Conservation (phyloP, 2,329 filamentous ascomycete genomes). For the Penicillium italicum region DNA sequence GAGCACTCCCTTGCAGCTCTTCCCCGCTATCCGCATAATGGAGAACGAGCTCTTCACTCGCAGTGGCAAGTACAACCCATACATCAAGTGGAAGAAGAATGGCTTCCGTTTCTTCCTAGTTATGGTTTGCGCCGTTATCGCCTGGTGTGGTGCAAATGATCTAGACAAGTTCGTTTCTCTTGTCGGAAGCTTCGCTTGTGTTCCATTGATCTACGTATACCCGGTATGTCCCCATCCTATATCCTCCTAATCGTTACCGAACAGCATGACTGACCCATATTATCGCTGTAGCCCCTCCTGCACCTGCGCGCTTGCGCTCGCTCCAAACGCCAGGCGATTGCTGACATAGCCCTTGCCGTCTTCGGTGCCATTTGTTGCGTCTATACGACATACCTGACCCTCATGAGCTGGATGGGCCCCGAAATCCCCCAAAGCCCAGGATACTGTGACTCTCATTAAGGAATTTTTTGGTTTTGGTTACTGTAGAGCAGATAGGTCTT, state of each 20-base stretch:
- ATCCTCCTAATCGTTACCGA: neutral
- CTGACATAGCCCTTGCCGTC: constrained; percentile 72
- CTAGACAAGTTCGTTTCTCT: constrained; percentile 96
- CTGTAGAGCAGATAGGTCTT: constrained; percentile 2
- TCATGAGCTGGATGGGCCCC: constrained; percentile 77
- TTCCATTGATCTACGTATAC: constrained; percentile 95
- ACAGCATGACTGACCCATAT: neutral
- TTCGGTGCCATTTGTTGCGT: constrained; percentile 85
- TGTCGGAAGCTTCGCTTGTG: constrained; percentile 95
- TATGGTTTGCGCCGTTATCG: constrained; percentile 76
- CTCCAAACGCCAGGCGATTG: constrained; percentile 61
- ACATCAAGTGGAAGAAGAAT: constrained; percentile 99
- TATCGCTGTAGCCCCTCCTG: constrained; percentile 76
- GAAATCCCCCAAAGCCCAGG: constrained; percentile 53
- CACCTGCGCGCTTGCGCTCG: constrained; percentile 79
- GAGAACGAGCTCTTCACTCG: constrained; percentile 91
- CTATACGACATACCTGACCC: constrained; percentile 84
- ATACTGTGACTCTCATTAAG: constrained; percentile 55
- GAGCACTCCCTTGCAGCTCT: constrained; percentile 92
- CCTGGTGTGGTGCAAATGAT: constrained; percentile 88
- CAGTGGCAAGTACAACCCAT: constrained; percentile 95
- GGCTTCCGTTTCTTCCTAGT: constrained; percentile 92
- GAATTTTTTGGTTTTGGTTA: constrained; percentile 3
- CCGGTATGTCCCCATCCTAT: constrained; percentile 63
- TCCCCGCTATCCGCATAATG: constrained; percentile 94